Base-by-base conservation (phyloP, 805 yeast species). In the Zygosaccharomyces rouxii region DNA sequence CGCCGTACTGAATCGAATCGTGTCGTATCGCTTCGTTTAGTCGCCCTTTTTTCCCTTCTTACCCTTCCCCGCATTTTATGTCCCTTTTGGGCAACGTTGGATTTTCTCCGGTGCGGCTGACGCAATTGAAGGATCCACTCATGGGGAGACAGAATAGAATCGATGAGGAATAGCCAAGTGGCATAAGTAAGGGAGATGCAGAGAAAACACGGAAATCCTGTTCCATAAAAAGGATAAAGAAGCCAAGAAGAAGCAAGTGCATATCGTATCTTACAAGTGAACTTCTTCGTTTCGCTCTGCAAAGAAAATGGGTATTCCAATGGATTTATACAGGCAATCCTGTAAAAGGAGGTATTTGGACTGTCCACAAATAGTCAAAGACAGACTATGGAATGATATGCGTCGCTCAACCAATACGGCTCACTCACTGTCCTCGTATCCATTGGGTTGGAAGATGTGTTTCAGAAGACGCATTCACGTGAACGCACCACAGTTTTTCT, bases 261-360 rank as follows among this genome's bases (percentile, higher is more conserved):
- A 25, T 25, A 25, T 25, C 28, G 10, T 11, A 25, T 25, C 28
- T 25, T 11, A 25, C 7, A 25, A 25, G 28, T 25, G 28, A 35
- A 31, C 35, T 25, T 25, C 10, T 25, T 25, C 28, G 28, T 25
- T 9, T 25, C 35, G 13, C 28, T 25, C 7, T 25, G 3, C 28
- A 25, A 25, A 38, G 7, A 51, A 38, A 13, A 51, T 51, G 54
- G 54, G 54, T 6, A 45, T 51, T 38, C 54, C 54, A 19, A 47
- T 49, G 19, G 33, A 31, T 39, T 30, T 47, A 25, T 44, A 38
- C 44, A 48, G 43, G 29, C 39, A 38, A n/a, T 21, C 41, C 4
- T 11, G 41, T 14, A 38, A 28, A 21, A 38, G 41, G 26, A 38
- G 41, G 29, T 38, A 38, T 28, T 18, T 21, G 28, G 28, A 38